These are phyloP conservation scores for Aspergillus carbonarius DNA, from an alignment of 2,329 filamentous ascomycete genomes.

Conservation along the genomic window DNA sequence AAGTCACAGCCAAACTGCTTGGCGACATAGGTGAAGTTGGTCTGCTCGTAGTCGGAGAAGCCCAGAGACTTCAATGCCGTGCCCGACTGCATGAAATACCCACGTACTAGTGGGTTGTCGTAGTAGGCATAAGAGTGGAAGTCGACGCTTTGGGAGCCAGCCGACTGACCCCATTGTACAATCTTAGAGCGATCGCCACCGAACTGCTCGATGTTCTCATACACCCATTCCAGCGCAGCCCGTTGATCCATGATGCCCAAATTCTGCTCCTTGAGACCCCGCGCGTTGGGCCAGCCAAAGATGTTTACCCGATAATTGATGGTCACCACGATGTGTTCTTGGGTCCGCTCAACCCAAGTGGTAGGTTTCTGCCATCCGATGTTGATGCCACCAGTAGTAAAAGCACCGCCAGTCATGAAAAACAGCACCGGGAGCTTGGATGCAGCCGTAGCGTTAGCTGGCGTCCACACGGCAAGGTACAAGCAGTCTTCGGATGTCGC, in stretches of 20 bases:
- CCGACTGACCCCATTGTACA: neutral
- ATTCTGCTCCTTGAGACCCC: neutral
- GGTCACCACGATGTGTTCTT: neutral
- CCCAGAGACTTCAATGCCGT: neutral
- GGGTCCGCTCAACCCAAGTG: neutral
- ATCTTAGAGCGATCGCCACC: neutral
- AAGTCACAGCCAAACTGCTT: neutral
- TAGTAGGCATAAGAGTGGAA: neutral
- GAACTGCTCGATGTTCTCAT: neutral
- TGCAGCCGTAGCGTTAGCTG: neutral
- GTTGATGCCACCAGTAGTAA: neutral
- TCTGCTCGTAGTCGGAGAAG: neutral
- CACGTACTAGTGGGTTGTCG: neutral
- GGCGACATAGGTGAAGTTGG: neutral
- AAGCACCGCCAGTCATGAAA: neutral
- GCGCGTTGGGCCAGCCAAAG: neutral
- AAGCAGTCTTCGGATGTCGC: neutral
- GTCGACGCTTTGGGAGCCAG: neutral
- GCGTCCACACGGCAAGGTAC: neutral
- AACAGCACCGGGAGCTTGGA: neutral
- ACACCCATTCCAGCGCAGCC: neutral
- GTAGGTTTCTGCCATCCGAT: neutral
- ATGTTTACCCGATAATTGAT: conserved; percentile 2
- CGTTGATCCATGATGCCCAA: neutral
- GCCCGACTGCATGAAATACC: neutral